Base-by-base conservation (phyloP, 768 basidiomycete species). In the Boletus edulis region DNA sequence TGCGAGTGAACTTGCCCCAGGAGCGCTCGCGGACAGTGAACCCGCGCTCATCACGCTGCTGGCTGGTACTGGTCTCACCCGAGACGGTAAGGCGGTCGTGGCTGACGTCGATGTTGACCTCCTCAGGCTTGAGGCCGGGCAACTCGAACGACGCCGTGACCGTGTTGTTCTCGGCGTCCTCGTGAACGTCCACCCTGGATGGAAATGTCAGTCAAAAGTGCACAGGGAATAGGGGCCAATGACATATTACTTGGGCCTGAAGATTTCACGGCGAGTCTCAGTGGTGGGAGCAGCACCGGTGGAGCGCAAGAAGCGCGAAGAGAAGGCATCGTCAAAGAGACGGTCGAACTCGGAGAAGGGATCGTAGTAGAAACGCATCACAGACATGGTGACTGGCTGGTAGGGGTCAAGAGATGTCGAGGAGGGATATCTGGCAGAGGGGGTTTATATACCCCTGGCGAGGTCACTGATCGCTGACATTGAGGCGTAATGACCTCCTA, bases 71-170 rank as follows among this genome's bases (percentile, higher is more conserved):
- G 22, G 62, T 71, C 68, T 85, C 78, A 11, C 81, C 84, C 4
- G 81, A 77, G 46, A 86, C 63, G 43, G 67, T 78, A 47, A 86
- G 76, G 3, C 74, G 69, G 54, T 78, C 76, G 55, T 78, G 74
- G 54, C 78, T 75, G 9, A 82, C 61, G 51, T 84, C 82, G 58
- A 86, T 77, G 46, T 69, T 67, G 46, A 85, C 71, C 55, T 83
- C 69, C 44, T 82, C 77, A 32, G 79, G 77, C 52, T 70, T 69
- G 38, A 84, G 29, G 18, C 83, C 83, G 0, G 85, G 83, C 8
- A 86, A 69, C 58, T 86, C 84, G 62, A 85, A 82, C 8, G 73
- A 67, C 40, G 83, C 83, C 0, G 79, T 81, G 38, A 85, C 78
- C 37, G 71, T 62, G 60, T 82, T 81, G 22, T 65, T 68, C 20